Evolutionary conservation across 1,284 basidiomycete species (phyloP).

Genomic region (Wolfiporia cocos): DNA sequence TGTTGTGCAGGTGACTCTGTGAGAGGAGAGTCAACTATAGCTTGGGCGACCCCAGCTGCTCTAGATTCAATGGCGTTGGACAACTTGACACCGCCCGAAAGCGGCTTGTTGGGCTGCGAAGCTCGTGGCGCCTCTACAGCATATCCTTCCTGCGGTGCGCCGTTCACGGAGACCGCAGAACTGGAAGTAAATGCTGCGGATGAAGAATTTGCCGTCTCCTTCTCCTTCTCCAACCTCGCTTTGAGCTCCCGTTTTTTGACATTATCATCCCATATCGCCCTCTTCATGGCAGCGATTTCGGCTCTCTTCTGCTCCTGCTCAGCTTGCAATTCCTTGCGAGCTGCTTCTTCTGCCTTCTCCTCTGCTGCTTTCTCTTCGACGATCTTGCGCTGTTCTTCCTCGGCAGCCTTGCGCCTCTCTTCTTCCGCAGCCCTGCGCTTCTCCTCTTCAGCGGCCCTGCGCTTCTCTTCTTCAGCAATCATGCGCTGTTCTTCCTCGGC

Average conservation of each 20-base stretch:
- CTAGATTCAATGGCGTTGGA: no score
- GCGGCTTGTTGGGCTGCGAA: no score
- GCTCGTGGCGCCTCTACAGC: no score
- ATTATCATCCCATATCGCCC: background rate
- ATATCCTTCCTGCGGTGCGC: background rate
- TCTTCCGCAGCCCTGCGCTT: background rate
- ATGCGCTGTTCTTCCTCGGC: constrained; percentile 1
- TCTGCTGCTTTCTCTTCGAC: background rate
- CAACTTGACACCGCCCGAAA: no score
- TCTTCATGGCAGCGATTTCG: background rate
- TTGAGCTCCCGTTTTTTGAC: background rate
- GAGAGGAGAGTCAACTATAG: no score
- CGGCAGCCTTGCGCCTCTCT: constrained; percentile 1
- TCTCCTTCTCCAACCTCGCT: background rate
- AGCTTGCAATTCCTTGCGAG: background rate
- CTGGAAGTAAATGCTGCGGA: background rate
- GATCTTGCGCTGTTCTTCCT: background rate
- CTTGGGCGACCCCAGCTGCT: no score
- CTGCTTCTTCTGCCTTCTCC: constrained; percentile 1
- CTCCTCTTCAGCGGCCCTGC: background rate
- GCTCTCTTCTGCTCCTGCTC: background rate
- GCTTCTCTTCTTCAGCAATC: background rate
- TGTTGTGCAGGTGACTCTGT: no score
- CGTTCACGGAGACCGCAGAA: background rate
- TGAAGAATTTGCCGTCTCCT: background rate